Conservation (phyloP, 1,284 basidiomycete species). For the Ustilago bromivora region DNA sequence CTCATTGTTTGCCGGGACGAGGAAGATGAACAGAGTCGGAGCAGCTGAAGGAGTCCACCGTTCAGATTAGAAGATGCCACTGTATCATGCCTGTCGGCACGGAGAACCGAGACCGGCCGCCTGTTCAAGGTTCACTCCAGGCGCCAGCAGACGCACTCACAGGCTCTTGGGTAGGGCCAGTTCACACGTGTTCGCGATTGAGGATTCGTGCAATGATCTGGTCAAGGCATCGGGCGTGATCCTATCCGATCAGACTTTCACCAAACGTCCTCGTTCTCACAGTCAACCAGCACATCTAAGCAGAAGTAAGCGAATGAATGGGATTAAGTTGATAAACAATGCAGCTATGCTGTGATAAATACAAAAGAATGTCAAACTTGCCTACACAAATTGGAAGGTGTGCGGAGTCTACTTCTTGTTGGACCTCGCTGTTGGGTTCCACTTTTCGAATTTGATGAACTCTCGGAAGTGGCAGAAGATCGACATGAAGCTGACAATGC, state of each 20-base stretch:
- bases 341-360: background rate
- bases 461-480: slow-evolving; percentile 64
- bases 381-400: background rate
- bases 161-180: too few relatives aligned
- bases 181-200: too few relatives aligned
- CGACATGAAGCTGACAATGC: slow-evolving; percentile 48
- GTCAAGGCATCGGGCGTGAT: background rate
- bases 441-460: slow-evolving; percentile 60
- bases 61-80: too few relatives aligned
- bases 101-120: too few relatives aligned
- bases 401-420: slow-evolving; percentile 31
- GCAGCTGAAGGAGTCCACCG: too few relatives aligned
- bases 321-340: background rate
- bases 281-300: background rate
- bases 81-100: too few relatives aligned
- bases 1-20: too few relatives aligned
- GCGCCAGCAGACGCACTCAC: too few relatives aligned
- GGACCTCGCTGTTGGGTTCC: slow-evolving; percentile 48
- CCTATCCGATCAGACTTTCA: background rate
- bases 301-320: background rate
- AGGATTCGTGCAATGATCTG: too few relatives aligned
- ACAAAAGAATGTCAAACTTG: slow-evolving; percentile 5
- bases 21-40: too few relatives aligned
- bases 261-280: background rate
- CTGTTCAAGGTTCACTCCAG: too few relatives aligned